A percentile compares a stretch with the other conserved stretches of the same genome.
Evolutionary conservation across 768 basidiomycete species (phyloP).

Genomic region (Glaciozyma martinii): DNA sequence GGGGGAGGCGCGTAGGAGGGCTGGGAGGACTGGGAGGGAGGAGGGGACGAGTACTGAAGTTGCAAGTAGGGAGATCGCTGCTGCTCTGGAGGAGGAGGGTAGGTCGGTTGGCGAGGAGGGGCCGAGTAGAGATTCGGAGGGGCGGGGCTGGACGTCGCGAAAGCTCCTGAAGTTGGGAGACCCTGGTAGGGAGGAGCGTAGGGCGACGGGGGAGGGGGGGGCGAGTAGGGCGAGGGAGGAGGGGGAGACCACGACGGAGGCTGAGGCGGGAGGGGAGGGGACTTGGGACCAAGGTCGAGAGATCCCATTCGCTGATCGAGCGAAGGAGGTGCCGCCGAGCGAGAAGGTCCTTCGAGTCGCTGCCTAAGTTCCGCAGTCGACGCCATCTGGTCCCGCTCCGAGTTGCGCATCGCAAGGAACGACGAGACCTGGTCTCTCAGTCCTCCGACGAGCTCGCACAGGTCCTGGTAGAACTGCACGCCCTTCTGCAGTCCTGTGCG

Average conservation of each 20-base stretch:
- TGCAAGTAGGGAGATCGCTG: not conserved
- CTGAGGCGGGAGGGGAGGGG: not conserved
- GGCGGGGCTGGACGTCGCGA: not conserved
- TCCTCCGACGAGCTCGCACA: conserved; percentile 54
- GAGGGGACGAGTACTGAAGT: not conserved
- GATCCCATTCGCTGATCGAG: conserved; percentile 37
- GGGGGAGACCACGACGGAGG: not conserved
- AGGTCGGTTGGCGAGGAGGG: not conserved
- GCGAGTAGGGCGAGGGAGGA: not conserved
- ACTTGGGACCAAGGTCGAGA: conserved; percentile 27
- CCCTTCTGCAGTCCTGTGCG: conserved; percentile 73
- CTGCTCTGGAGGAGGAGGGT: not conserved
- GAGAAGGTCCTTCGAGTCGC: conserved; percentile 45
- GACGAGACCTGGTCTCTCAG: conserved; percentile 53
- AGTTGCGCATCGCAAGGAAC: conserved; percentile 56
- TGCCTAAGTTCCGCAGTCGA: conserved; percentile 64
- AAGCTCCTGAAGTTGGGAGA: conserved; percentile 15
- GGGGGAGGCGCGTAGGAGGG: not conserved
- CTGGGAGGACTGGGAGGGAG: conserved; percentile 6
- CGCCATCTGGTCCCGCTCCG: conserved; percentile 61
- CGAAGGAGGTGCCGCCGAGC: conserved; percentile 6
- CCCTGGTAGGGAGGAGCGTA: conserved; percentile 26
- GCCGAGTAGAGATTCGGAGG: not conserved
- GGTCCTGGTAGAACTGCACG: conserved; percentile 74
- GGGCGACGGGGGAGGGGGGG: not conserved